Base-by-base conservation (phyloP, 768 basidiomycete species). In the Amanita molliuscula region DNA sequence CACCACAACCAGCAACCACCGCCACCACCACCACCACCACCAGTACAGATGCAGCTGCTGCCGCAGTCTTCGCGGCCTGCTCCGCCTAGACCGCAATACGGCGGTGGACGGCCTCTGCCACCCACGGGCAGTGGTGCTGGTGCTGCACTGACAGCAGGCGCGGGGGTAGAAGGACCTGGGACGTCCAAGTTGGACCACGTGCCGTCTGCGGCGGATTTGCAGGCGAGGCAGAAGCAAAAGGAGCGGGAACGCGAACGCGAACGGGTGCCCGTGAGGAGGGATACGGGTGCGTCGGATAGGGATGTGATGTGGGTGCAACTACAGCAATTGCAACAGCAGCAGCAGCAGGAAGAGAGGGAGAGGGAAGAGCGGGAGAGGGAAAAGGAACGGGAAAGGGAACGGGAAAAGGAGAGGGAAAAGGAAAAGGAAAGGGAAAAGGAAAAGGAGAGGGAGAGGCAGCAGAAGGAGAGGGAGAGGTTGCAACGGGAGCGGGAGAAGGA, bases 11-110 rank as follows among this genome's bases (percentile, higher is more conserved):
- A 11, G 1, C 29, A 31, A 31, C 29, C 10, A 3, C 36, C 15
- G 15, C 6, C 8, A 37, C 36, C 18, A 16, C 36, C 18, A 6
- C 16, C 36, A 6, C 0, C 36, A 6, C 1, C 36, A 36, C 0
- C 35, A 16, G 11, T 6, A 36, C 15, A 11, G 13, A 6, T 35
- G 2, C 35, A 15, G n/a, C n/a, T 15, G 6, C 36, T 4, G 61
- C 18, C 51, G 56, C 35, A 57, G 59, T 29, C 78, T 82, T 51
- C 73, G 3, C 72, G 88, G 10, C 76, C 87, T 3, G 81, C 86
- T 0, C 86, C 86, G 18, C 75, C 83, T 2, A 74, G 84, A 3
- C 86, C 88, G 0, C 63, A 79, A 5, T 70, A 83, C 53, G 72
- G 77, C 15, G 76, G 41, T 7, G 16, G 28, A 6, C 43, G 78